Percentiles rank a stretch among this genome's conserved stretches.
Conservation (phyloP, 1,139 yeast species). For the Pneumocystis wakefieldiae region DNA sequence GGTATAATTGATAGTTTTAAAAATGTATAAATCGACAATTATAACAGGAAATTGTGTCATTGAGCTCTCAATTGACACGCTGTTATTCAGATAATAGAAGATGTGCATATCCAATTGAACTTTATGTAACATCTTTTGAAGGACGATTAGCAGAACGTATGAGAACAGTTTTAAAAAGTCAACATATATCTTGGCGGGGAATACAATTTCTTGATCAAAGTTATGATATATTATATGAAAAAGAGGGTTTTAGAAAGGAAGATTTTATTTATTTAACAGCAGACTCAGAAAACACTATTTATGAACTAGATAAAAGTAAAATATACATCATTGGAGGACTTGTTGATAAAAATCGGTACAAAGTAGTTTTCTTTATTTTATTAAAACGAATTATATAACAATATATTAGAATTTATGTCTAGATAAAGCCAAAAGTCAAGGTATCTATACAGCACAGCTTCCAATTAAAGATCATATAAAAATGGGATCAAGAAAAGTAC, state of each 20-base stretch:
- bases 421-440: constrained; percentile 62
- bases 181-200: constrained; percentile 51
- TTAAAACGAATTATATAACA: background rate
- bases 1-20: constrained; percentile 16
- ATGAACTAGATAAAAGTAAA: constrained; percentile 45
- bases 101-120: constrained; percentile 43
- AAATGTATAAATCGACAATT: background rate
- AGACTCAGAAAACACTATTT: constrained; percentile 60
- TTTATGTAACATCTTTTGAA: constrained; percentile 51
- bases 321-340: constrained; percentile 90
- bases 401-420: constrained; percentile 40
- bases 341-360: constrained; percentile 88
- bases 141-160: constrained; percentile 54
- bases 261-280: constrained; percentile 65
- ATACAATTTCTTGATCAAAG: constrained; percentile 39
- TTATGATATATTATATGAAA: constrained; percentile 23
- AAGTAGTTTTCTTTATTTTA: constrained; percentile 21
- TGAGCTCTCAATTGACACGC: constrained; percentile 68
- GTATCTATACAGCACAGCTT: constrained; percentile 57
- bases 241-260: constrained; percentile 19
- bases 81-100: constrained; percentile 65
- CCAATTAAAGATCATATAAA: constrained; percentile 80
- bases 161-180: constrained; percentile 41
- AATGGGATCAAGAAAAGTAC: constrained; percentile 69
- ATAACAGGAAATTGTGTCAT: constrained; percentile 46